These are phyloP conservation scores for Solanum infundibuliforme DNA, from an alignment of 257 asterid genomes.

Conservation along the genomic window DNA sequence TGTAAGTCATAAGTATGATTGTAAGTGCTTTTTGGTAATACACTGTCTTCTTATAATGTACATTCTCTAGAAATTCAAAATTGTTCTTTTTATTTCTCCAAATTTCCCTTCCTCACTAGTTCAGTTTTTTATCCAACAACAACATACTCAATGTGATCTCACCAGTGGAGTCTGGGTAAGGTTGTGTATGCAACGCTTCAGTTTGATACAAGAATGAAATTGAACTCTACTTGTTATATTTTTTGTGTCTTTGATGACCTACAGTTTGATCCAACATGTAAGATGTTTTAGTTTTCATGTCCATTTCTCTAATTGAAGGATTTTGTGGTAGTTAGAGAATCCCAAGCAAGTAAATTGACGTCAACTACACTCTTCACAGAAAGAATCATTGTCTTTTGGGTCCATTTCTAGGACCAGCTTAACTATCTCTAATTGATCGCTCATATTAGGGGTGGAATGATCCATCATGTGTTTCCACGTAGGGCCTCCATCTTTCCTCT, in stretches of 20 bases:
- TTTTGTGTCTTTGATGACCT: neutral
- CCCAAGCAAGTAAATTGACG: too few species aligned
- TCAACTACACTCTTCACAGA: too few species aligned
- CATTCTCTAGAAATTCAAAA: neutral
- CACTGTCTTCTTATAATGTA: neutral
- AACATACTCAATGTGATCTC: neutral
- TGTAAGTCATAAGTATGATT: neutral
- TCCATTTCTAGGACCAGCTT: too few species aligned
- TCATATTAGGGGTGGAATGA: constrained; percentile 59
- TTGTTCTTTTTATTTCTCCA: neutral
- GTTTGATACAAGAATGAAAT: neutral
- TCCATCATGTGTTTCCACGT: constrained; percentile 92
- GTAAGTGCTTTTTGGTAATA: neutral
- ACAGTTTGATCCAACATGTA: neutral
- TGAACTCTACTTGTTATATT: neutral
- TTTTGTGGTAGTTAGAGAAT: too few species aligned
- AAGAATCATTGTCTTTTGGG: too few species aligned
- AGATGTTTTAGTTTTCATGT: neutral
- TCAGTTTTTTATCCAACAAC: neutral
- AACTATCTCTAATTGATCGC: constrained; percentile 29
- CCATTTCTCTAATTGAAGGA: too few species aligned
- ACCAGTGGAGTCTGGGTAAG: neutral
- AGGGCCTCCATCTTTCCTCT: constrained; percentile 80
- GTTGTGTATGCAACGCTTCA: neutral
- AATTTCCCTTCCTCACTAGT: neutral